These are phyloP conservation scores for Pinus albicaulis DNA, from an alignment of 75 land plant species.

Conservation along the genomic window DNA sequence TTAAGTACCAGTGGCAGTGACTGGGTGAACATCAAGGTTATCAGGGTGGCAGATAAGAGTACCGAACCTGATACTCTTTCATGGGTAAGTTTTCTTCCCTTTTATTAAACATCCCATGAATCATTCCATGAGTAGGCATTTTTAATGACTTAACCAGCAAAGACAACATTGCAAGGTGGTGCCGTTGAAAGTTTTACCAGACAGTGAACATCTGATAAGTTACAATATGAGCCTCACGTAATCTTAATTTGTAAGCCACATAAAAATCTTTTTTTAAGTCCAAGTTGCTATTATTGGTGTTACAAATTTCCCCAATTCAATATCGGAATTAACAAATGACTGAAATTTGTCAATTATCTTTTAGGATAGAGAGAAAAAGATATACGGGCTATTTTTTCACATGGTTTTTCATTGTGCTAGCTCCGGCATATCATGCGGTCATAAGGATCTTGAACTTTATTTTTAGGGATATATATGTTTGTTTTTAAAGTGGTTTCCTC, in stretches of 20 bases:
- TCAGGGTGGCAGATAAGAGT: constrained; percentile 72
- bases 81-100: constrained; percentile 85
- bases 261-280: not conserved
- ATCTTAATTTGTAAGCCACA: not conserved
- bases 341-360: not conserved
- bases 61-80: constrained; percentile 63
- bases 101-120: not conserved
- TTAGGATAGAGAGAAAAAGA: not conserved
- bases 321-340: not conserved
- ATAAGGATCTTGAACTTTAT: not conserved
- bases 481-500: not conserved
- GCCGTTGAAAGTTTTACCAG: not conserved
- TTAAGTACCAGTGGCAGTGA: constrained; percentile 97
- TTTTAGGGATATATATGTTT: not conserved
- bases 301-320: too few relatives aligned
- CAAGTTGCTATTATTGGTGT: too few relatives aligned
- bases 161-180: not conserved
- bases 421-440: not conserved
- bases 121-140: not conserved
- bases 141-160: not conserved
- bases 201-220: not conserved
- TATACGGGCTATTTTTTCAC: not conserved
- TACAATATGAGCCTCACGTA: not conserved
- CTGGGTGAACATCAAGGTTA: constrained; percentile 91
- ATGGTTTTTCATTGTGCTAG: not conserved